Base-by-base conservation (phyloP, 2,329 filamentous ascomycete genomes). In the Cladosporium sp. region DNA sequence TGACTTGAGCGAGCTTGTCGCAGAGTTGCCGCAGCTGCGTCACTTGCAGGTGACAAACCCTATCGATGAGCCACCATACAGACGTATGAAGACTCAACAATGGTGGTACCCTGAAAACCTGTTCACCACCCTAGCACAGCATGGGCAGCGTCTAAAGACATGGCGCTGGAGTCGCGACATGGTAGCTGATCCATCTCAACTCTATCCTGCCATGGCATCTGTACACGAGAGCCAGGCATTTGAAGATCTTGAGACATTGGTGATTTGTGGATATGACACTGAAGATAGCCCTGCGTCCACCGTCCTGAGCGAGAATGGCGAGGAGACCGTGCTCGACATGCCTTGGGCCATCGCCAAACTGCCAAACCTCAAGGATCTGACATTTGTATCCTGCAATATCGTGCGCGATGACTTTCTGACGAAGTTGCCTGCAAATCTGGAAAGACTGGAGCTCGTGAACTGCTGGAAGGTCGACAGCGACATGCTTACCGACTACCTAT, bases 391-490 rank as follows among this genome's bases (percentile, higher is more conserved):
- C 7, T 95, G 85, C 41, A 85, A 83, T 2, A 75, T 87, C 33
- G 78, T 89, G 54, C 86, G 86, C 62, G 78, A 82, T 7, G 74
- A 76, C 8, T 75, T 95, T 14, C 72, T 95, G n/a, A 76, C 80
- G 1, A 73, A 81, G 3, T 71, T 96, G 6, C 89, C 91, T 1
- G 75, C 72, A 9, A 78, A 74, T 3, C 74, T 97, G 16, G 72
- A 77, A 43, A 80, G 81, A 43, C 75, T 97, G 3, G 85, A 85
- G 58, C 74, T 96, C 13, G 81, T 84, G 58, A 92, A 93, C 61
- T 96, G 90, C 64, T 84, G 85, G 70, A 82, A 87, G 56, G 70
- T 95, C 9, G 82, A 77, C 4, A 85, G 88, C 1, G 77, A 83
- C 3, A 78, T 83, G 54, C 71, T 96, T 18, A 72, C 76, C 22